Conservation (phyloP, 1,284 basidiomycete species). For the Pseudozyma tsukubaensis region DNA sequence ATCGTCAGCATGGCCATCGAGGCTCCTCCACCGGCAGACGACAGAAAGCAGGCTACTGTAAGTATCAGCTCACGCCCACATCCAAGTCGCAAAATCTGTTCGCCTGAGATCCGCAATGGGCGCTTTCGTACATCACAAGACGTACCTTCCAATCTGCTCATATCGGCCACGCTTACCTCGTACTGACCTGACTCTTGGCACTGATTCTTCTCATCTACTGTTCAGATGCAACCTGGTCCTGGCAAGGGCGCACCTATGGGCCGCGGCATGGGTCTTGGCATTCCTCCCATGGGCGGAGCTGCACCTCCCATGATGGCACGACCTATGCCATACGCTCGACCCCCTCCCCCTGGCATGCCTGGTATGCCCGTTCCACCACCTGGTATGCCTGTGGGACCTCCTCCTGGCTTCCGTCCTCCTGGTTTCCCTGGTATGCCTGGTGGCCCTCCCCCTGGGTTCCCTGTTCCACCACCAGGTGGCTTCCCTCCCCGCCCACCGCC, state of each 20-base stretch:
- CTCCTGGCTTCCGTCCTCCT: constrained; percentile 64
- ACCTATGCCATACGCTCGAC: constrained; percentile 70
- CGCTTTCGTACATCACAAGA: too few relatives aligned
- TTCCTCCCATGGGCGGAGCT: constrained; percentile 75
- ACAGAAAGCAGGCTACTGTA: constrained; percentile 84
- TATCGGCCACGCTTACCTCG: neutral
- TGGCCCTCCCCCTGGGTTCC: constrained; percentile 47
- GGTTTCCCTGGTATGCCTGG: constrained; percentile 52
- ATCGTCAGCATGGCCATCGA: constrained; percentile 95
- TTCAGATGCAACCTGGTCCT: constrained; percentile 82
- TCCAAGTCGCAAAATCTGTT: neutral
- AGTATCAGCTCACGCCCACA: constrained; percentile 11
- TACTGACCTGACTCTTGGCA: neutral
- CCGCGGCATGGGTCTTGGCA: constrained; percentile 89
- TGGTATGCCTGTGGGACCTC: constrained; percentile 59
- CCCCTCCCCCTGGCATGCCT: constrained; percentile 73
- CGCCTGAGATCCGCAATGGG: neutral
- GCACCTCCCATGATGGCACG: constrained; percentile 71
- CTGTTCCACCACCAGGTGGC: constrained; percentile 32
- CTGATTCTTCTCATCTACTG: neutral
- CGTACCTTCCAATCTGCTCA: too few relatives aligned
- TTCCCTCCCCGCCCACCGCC: constrained; percentile 47
- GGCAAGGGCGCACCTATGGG: constrained; percentile 95
- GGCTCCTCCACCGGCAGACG: constrained; percentile 91
- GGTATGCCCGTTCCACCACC: constrained; percentile 73